Percentiles rank a stretch among this genome's conserved stretches.
Evolutionary conservation across 441 rosid species (phyloP).

Genomic region (Euphorbia schlechtendalii): DNA sequence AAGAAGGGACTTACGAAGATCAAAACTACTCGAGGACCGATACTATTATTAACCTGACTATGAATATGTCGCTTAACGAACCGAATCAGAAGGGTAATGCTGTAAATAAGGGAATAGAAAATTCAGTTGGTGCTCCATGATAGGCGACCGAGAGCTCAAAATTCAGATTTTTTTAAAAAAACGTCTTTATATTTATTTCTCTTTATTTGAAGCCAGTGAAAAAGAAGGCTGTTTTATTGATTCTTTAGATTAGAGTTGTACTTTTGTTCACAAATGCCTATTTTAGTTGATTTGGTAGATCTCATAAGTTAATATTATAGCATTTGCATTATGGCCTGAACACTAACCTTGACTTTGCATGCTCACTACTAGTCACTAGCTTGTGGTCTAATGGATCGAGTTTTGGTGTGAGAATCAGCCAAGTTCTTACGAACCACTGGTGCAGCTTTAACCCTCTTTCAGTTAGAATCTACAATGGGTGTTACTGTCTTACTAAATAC

Average conservation of each 20-base stretch:
- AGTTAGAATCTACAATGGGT: too few species aligned
- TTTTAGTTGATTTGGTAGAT: neutral
- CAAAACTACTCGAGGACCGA: constrained; percentile 21
- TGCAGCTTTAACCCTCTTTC: constrained; percentile 26
- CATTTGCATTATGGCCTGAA: too few species aligned
- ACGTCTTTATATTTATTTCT: neutral
- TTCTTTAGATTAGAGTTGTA: neutral
- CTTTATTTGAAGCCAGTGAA: neutral
- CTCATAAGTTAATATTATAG: neutral
- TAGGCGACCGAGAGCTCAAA: neutral
- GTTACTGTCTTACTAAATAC: too few species aligned
- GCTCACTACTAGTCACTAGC: too few species aligned
- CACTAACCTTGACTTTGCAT: too few species aligned
- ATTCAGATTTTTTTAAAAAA: neutral
- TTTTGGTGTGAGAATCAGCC: constrained; percentile 30
- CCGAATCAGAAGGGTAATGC: constrained; percentile 20
- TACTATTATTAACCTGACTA: constrained; percentile 42
- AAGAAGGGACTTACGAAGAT: constrained; percentile 19
- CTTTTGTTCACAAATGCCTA: neutral
- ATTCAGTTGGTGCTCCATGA: constrained; percentile 20
- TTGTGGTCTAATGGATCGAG: constrained; percentile 2
- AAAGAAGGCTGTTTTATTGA: neutral
- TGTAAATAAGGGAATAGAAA: constrained; percentile 23
- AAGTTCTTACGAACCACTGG: constrained; percentile 28
- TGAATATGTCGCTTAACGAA: constrained; percentile 43